Base-by-base conservation (phyloP, 2,329 filamentous ascomycete species). In the Diplodia corticola region DNA sequence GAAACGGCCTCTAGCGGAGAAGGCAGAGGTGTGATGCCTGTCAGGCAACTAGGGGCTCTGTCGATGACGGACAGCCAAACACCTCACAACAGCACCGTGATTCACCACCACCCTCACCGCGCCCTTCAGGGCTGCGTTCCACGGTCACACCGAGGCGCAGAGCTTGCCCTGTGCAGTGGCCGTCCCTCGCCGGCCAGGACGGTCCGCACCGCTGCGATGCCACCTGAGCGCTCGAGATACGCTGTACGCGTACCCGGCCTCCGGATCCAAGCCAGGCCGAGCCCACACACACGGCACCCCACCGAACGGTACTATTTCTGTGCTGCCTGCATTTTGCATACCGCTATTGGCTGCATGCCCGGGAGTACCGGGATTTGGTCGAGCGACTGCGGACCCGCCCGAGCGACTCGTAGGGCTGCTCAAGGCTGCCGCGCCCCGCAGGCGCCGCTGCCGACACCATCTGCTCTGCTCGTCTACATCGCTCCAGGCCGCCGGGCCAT, bases 371-470 rank as follows among this genome's bases (percentile, higher is more conserved):
- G n/a, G n/a, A n/a, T n/a, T 61, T 13, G 24, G 17, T 49, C 57
- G 15, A 28, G 20, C 17, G 55, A 24, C 28, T 28, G 55, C 55
- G 55, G 35, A 20, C 22, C 26, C 40, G 33, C 35, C 54, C 55
- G 55, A 20, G 55, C 24, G 12, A 40, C 28, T 37, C 57, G 57
- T 61, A 61, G 57, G 57, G 57, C 57, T 61, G 57, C 30, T 37
- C 51, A 12, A 28, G 28, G 30, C n/a, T 17, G 10, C 33, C 35
- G 55, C 24, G 24, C 24, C 15, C 13, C 30, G 15, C 9, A 20
- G 7, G 6, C 55, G 46, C 55, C 37, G 10, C 48, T 30, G 33
- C 44, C 57, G 57, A 40, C 17, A 28, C 3, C 37, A 17, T 33
- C 26, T 12, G 13, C 12, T 57, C 44, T 61, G 40, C 57, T 33